These are phyloP conservation scores for Ensete ventricosum DNA, from an alignment of 176 grass and related monocot genomes.

Conservation along the genomic window DNA sequence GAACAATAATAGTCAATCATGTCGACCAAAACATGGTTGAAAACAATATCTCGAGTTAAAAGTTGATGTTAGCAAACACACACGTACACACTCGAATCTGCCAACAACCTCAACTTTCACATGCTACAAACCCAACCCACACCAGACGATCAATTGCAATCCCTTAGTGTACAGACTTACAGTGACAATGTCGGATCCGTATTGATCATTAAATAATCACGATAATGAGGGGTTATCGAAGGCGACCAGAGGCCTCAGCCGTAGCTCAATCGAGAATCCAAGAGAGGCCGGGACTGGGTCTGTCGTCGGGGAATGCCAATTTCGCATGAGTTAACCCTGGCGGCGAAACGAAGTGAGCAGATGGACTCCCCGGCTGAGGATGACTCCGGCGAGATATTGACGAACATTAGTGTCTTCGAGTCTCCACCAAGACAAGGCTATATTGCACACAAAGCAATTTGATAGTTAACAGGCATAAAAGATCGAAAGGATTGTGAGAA, in stretches of 20 bases:
- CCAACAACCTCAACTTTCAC: not conserved
- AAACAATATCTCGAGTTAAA: too few relatives aligned
- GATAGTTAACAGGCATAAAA: too few relatives aligned
- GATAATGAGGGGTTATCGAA: not conserved
- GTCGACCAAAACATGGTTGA: too few relatives aligned
- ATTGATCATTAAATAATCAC: not conserved
- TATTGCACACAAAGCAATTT: not conserved
- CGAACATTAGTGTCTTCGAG: constrained; percentile 90
- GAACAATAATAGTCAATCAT: too few relatives aligned
- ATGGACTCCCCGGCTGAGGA: constrained; percentile 55
- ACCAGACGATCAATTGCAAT: not conserved
- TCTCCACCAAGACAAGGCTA: constrained; percentile 97
- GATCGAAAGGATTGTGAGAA: not conserved
- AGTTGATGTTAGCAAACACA: too few relatives aligned
- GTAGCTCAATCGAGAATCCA: constrained; percentile 36
- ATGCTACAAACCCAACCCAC: too few relatives aligned
- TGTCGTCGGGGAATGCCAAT: constrained; percentile 72
- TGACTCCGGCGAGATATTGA: constrained; percentile 71
- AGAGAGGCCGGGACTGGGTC: constrained; percentile 32
- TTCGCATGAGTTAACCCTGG: constrained; percentile 82
- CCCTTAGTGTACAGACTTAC: not conserved
- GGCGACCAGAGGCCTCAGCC: constrained; percentile 18
- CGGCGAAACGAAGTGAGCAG: constrained; percentile 79
- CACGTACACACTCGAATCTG: not conserved
- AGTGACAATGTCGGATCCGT: not conserved